Evolutionary conservation across 805 yeast genomes (phyloP).

Genomic region (Hanseniaspora pseudoguilliermondii): DNA sequence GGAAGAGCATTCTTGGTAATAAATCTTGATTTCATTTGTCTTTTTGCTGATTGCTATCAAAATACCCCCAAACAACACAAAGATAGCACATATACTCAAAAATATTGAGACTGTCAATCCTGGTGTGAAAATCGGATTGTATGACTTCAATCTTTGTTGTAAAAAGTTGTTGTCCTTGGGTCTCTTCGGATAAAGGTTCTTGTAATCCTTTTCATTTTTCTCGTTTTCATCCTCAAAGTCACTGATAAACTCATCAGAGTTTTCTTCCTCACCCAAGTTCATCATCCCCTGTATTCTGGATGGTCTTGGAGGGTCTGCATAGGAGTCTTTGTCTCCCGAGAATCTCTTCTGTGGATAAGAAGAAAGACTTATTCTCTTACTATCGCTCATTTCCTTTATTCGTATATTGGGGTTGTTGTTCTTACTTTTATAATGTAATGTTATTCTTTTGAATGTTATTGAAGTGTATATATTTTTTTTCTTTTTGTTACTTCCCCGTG

Average conservation of each 20-base stretch:
- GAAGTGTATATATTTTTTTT: no score
- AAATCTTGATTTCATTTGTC: slow-evolving; percentile 59
- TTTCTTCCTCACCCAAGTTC: slow-evolving; percentile 8
- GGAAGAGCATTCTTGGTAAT: slow-evolving; percentile 59
- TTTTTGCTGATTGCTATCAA: slow-evolving; percentile 56
- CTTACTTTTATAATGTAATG: no score
- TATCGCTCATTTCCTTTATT: background rate
- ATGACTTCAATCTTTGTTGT: slow-evolving; percentile 46
- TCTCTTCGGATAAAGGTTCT: slow-evolving; percentile 40
- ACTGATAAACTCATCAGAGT: slow-evolving; percentile 4
- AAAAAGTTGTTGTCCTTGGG: slow-evolving; percentile 67
- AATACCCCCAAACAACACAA: slow-evolving; percentile 83
- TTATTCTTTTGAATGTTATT: no score
- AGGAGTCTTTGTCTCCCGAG: background rate
- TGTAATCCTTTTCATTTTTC: slow-evolving; percentile 16
- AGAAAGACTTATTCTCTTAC: slow-evolving; percentile 1
- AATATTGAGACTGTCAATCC: slow-evolving; percentile 75
- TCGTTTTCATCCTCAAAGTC: slow-evolving; percentile 26
- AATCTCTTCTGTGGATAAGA: background rate
- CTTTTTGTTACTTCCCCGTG: no score
- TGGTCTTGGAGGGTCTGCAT: slow-evolving; percentile 1
- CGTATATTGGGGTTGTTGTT: background rate
- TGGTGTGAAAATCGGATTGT: slow-evolving; percentile 80
- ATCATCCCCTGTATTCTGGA: slow-evolving; percentile 12
- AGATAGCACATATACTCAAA: slow-evolving; percentile 58